These are phyloP conservation scores for Hapsidospora chrysogenum DNA, from an alignment of 495 filamentous ascomycete genomes.

Conservation along the genomic window DNA sequence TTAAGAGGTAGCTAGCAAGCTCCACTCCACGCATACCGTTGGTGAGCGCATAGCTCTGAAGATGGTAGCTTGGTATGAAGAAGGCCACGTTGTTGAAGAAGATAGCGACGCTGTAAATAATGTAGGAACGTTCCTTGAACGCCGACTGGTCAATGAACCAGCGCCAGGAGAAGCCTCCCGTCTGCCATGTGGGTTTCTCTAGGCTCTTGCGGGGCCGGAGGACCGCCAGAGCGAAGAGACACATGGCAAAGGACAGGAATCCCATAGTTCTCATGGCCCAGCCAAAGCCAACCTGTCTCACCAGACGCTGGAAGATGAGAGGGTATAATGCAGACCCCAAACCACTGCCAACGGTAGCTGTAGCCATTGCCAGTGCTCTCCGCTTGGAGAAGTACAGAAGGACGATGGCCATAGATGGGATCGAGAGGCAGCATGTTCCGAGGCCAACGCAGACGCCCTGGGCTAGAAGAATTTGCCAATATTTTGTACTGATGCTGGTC, in stretches of 20 bases:
- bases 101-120: constrained; percentile 6
- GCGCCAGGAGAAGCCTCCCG: not conserved
- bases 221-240: constrained; percentile 35
- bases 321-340: constrained; percentile 54
- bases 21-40: constrained; percentile 36
- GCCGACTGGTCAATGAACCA: constrained; percentile 6
- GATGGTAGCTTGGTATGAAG: constrained; percentile 41
- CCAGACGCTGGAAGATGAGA: constrained; percentile 37
- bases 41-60: constrained; percentile 34
- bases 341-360: constrained; percentile 48
- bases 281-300: constrained; percentile 40
- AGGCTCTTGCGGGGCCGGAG: constrained; percentile 27
- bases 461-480: constrained; percentile 45
- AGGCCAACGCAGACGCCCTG: constrained; percentile 39
- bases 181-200: not conserved
- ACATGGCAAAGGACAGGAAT: constrained; percentile 34
- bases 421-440: constrained; percentile 45
- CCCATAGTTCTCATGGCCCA: constrained; percentile 52
- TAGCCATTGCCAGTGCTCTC: constrained; percentile 50
- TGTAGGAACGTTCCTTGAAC: constrained; percentile 5
- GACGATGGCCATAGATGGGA: constrained; percentile 39
- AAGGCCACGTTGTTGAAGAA: constrained; percentile 9
- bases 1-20: constrained; percentile 46
- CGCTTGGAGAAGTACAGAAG: constrained; percentile 53
- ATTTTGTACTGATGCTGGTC: constrained; percentile 39